Evolutionary conservation across 1,284 basidiomycete genomes (phyloP), one percentile per base, ranked within the genome.

Genomic region (Xerocomus nothofagi): DNA sequence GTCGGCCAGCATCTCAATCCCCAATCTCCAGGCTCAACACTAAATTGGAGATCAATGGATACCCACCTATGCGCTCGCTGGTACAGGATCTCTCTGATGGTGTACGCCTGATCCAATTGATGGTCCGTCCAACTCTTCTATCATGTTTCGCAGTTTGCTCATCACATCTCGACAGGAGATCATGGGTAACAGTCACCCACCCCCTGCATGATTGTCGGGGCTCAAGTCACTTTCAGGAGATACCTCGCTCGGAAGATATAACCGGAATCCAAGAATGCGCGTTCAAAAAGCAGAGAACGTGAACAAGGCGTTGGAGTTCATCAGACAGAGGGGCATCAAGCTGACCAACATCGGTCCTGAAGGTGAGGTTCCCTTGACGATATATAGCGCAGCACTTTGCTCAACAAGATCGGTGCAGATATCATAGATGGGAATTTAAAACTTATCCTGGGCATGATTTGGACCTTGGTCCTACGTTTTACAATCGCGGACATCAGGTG

Each of bases 211-310:
- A 41, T 40, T n/a, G 21, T 51, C 23, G 26, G 24, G 20, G 30
- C 54, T 66, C 40, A 60, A 29, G 38, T 39, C 24, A 30, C 44
- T 43, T 36, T 17, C 54, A 91, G 88, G 95, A 31, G 94, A 97
- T 64, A 86, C 86, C 1, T 91, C 89, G 23, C 79, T 98, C 14
- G 96, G 95, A 8, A 76, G 91, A 57, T 98, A 96, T 70, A 98
- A 97, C 71, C 87, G 81, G 66, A 84, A 80, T 48, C 96, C 96
- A 0, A 79, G 85, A 34, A 94, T 98, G 80, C 83, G 95, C 39
- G 86, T 99, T 0, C 96, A 99, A 70, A 98, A 95, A 66, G 94
- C 94, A 3, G 96, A 99, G 77, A 99, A 99, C 68, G 95, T 97
- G 44, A 95, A 94, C 70, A 93, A 92, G 67, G 96, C 96, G 0